Evolutionary conservation across 257 asterid species (phyloP), one percentile per base, ranked within the genome.

Genomic region (Salvia hispanica): DNA sequence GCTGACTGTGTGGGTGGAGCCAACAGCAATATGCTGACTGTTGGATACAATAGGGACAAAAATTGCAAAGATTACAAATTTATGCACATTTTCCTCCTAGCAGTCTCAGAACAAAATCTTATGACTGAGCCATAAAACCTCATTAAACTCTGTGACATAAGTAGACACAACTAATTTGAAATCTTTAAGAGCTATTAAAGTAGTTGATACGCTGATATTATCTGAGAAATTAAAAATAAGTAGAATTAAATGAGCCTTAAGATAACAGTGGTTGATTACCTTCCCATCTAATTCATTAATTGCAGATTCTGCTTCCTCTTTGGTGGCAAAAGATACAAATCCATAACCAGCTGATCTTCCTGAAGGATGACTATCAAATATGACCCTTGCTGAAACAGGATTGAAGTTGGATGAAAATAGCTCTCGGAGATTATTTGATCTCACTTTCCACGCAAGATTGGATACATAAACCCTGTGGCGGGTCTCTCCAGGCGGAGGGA

Each of bases 331-430:
- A 37, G 96, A 79, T 71, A 89, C 90, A 55, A 89, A 92, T 5
- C 96, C 98, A 60, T 89, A 89, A 1, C 98, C 95, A 73, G 91
- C 87, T 64, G 98, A 88, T 80, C 66, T 88, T 69, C 91, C 95
- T 2, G 88, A 79, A 65, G 91, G 89, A 61, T 70, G n/a, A n/a
- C n/a, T 74, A 46, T 75, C 96, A 70, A 92, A 92, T 31, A 92
- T 79, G 46, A 92, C 92, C 78, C 84, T 81, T 63, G 75, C 91
- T 28, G 98, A 83, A 60, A 89, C 69, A 34, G 91, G 98, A 59
- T 71, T 87, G 79, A 69, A 81, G 63, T 76, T 63, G 42, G 88
- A 72, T 4, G 89, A 75, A 69, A 92, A 87, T 6, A 92, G 81
- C 21, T 92, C 92, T 16, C 91, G 85, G 45, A 92, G 96, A 74